phyloP scores from a whole-genome alignment of 2,329 filamentous ascomycete genomes.

The Leptographium flavum region DNA sequence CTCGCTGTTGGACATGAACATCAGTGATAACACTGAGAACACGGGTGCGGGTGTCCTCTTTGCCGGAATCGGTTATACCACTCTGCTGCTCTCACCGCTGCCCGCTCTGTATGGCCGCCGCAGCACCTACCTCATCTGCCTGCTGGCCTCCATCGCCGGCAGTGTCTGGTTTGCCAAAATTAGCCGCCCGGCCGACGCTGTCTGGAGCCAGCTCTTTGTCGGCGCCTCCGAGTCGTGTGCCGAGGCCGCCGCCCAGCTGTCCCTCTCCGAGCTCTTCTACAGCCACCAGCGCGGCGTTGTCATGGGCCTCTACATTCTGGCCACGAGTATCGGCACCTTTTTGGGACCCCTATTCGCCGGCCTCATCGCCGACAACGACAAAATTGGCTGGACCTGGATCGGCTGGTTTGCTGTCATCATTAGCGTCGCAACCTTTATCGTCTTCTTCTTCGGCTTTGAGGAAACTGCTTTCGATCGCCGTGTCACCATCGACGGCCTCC shows the following conservation, averaged over 20 bases:
- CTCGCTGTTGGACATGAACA: slow-evolving; percentile 9
- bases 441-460: slow-evolving; percentile 3
- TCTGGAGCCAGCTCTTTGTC: slow-evolving; percentile 5
- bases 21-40: slow-evolving; percentile 10
- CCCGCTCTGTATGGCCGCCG: slow-evolving; percentile 19
- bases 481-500: not conserved
- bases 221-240: slow-evolving; percentile 3
- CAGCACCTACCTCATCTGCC: slow-evolving; percentile 45
- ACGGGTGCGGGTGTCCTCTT: slow-evolving; percentile 20
- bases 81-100: slow-evolving; percentile 19
- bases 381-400: slow-evolving; percentile 14
- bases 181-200: not conserved
- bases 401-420: slow-evolving; percentile 26
- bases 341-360: slow-evolving; percentile 2
- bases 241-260: slow-evolving; percentile 4
- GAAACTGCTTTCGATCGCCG: slow-evolving; percentile 3
- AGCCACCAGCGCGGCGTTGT: slow-evolving; percentile 34
- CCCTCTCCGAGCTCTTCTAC: slow-evolving; percentile 37
- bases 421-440: slow-evolving; percentile 23
- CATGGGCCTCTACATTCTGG: slow-evolving; percentile 11
- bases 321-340: slow-evolving; percentile 3
- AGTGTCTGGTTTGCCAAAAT: not conserved
- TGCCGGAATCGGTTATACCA: slow-evolving; percentile 19
- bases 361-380: slow-evolving; percentile 3
- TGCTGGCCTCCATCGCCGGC: slow-evolving; percentile 25